phyloP scores from a whole-genome alignment of 192 early-diverging fungal genomes.

The Irineochytrium annulatum region DNA sequence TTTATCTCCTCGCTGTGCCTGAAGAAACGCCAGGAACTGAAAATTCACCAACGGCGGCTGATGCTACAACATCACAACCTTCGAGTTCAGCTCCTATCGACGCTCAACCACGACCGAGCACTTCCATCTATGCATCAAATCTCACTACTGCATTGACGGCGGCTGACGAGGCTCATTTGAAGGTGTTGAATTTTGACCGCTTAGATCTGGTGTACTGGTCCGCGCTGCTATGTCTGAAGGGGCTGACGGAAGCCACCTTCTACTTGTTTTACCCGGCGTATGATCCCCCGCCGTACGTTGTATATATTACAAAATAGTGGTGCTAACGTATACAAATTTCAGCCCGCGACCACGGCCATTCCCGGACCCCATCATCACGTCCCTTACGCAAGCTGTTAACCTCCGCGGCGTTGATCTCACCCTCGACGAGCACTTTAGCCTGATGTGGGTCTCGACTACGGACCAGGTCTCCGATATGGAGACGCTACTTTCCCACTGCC shows the following conservation, averaged over 20 bases:
- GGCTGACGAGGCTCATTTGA: background rate
- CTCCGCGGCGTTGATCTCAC: background rate
- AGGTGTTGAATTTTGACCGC: background rate
- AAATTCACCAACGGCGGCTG: background rate
- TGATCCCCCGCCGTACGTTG: background rate
- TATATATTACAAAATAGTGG: too few species aligned
- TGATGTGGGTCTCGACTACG: slow-evolving; percentile 1
- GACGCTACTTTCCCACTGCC: background rate
- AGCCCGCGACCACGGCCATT: background rate
- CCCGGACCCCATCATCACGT: background rate
- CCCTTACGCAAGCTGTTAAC: background rate
- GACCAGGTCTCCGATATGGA: background rate
- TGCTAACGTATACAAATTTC: too few species aligned
- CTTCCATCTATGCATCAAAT: background rate
- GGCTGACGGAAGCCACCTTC: background rate
- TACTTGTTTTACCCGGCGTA: background rate
- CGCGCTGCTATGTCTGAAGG: background rate
- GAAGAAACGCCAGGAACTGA: background rate
- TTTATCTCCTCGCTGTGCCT: background rate
- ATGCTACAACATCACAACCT: too few species aligned
- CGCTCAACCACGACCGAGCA: background rate
- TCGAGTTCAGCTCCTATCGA: too few species aligned
- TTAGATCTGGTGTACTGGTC: background rate
- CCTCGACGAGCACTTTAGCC: slow-evolving; percentile 1
- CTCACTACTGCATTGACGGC: background rate